Conservation (phyloP, 176 grass and related monocot species). For the Triticum turgidum region DNA sequence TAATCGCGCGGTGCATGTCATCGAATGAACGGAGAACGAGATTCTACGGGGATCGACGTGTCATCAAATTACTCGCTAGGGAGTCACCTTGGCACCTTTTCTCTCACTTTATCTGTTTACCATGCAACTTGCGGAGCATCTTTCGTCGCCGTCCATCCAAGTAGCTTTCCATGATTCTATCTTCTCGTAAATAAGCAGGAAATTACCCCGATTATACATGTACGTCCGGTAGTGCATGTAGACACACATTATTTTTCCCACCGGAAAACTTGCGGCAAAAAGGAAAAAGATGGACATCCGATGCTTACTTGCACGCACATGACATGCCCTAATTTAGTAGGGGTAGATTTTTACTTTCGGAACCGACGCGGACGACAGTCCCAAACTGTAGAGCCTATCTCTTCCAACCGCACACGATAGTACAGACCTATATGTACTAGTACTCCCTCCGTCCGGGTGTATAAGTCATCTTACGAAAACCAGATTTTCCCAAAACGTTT, state of each 20-base stretch:
- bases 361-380: neutral
- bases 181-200: neutral
- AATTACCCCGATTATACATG: neutral
- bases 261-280: neutral
- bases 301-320: slow-evolving; percentile 30
- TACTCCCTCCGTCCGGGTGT: too few relatives aligned
- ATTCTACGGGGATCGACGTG: slow-evolving; percentile 18
- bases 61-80: neutral
- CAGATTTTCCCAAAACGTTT: too few relatives aligned
- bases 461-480: too few relatives aligned
- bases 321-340: slow-evolving; percentile 25
- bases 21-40: neutral
- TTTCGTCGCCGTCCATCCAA: slow-evolving; percentile 14
- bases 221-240: neutral
- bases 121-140: slow-evolving; percentile 14
- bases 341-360: neutral
- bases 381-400: neutral
- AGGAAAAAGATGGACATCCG: slow-evolving; percentile 22
- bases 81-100: neutral
- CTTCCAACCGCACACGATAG: neutral
- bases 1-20: neutral
- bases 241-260: neutral
- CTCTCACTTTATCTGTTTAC: neutral
- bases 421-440: neutral
- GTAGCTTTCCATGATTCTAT: neutral